Evolutionary conservation across 345 rosid genomes (phyloP), one percentile per base, ranked within the genome.

Genomic region (Eucalyptus brandiana): DNA sequence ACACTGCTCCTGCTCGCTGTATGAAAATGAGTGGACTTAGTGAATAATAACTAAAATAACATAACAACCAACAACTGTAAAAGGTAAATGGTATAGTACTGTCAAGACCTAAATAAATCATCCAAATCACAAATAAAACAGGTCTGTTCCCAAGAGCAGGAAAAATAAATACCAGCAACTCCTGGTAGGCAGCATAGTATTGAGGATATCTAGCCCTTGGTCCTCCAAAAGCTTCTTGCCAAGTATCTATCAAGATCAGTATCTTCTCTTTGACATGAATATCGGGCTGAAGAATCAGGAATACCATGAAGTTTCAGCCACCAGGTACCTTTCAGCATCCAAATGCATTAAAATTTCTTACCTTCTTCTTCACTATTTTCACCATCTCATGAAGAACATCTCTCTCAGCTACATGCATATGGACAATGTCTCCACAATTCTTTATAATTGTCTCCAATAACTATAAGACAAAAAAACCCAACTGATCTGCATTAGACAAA

Each of bases 211-310:
- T 97, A 87, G 99, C 97, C 93, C 98, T 95, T 45, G 99, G 91
- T 62, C 99, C 99, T 89, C 99, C 99, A 91, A 98, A 98, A 87
- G 99, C 99, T 93, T 98, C 99, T 96, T 98, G 99, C 99, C 99
- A 98, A 60, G 98, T 98, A 90, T 97, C 99, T 62, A 98, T 93
- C 87, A 98, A 94, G 88, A 89, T 93, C 90, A 98, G 87, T 90
- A 98, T 95, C 97, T 98, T 98, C 95, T 96, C 99, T 93, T 98
- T 98, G 90, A 96, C 99, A 91, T 94, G 96, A 85, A 92, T 90
- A 91, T 89, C 92, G 86, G 91, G 91, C 89, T 87, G 88, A 48
- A 87, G 81, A 60, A 83, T 34, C 40, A 54, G n/a, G 85, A 60
- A 90, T 69, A 48, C 65, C 81, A 62, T 23, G 23, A 89, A 42